Conservation (phyloP, 1,139 yeast species). For the Suhomyces bribrorum region DNA sequence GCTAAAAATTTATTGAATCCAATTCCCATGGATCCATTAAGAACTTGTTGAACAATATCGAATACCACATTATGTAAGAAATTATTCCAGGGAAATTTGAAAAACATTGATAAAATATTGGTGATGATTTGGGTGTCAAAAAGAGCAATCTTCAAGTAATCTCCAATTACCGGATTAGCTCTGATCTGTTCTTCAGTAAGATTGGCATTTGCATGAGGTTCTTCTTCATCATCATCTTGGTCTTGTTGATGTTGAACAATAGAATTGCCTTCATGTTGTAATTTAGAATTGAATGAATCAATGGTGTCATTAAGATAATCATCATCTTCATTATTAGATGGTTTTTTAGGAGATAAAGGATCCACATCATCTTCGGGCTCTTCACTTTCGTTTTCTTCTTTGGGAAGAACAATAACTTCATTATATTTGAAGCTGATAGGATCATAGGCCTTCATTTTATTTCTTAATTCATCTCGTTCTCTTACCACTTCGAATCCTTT, state of each 20-base stretch:
- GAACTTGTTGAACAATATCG: slow-evolving; percentile 93
- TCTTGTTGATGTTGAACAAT: slow-evolving; percentile 25
- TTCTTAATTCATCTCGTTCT: slow-evolving; percentile 72
- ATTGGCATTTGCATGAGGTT: slow-evolving; percentile 56
- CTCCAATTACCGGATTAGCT: slow-evolving; percentile 82
- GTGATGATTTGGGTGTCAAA: slow-evolving; percentile 80
- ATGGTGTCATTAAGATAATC: slow-evolving; percentile 43
- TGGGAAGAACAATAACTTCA: slow-evolving; percentile 45
- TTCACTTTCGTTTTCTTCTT: slow-evolving; percentile 19
- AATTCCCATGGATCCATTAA: slow-evolving; percentile 94
- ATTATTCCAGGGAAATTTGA: slow-evolving; percentile 96
- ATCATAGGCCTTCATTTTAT: slow-evolving; percentile 46
- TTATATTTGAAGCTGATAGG: slow-evolving; percentile 51
- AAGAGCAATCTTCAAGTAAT: slow-evolving; percentile 79
- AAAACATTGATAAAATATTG: slow-evolving; percentile 78
- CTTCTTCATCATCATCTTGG: slow-evolving; percentile 39
- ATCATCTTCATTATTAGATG: slow-evolving; percentile 18
- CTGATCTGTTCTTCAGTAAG: slow-evolving; percentile 61
- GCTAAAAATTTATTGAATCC: slow-evolving; percentile 85
- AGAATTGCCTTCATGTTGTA: slow-evolving; percentile 28
- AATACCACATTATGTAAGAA: slow-evolving; percentile 96
- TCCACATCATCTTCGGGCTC: slow-evolving; percentile 13
- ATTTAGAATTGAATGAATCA: slow-evolving; percentile 47
- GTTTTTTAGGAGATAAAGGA: slow-evolving; percentile 8
- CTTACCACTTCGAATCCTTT: slow-evolving; percentile 77